phyloP scores from a whole-genome alignment of 352 stramenopile species.

The Blastocystis sp. region DNA sequence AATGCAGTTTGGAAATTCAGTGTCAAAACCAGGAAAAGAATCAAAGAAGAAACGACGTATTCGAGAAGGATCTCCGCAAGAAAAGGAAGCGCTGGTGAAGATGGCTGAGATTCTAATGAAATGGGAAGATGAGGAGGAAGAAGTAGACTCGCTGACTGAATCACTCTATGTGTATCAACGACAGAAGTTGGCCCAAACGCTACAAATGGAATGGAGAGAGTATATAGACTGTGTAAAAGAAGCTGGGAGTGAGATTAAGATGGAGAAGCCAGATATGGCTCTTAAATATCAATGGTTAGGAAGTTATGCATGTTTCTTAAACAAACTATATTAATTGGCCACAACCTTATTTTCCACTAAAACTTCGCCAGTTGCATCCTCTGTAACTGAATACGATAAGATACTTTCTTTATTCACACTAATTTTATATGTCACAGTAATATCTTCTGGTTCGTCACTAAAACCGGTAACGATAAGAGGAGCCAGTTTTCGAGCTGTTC shows the following conservation, averaged over 20 bases:
- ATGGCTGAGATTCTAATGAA: constrained; percentile 12
- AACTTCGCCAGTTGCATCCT: neutral
- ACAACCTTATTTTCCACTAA: neutral
- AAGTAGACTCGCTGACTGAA: neutral
- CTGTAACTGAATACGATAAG: neutral
- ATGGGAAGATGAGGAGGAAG: neutral
- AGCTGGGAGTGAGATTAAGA: neutral
- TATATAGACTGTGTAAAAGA: neutral
- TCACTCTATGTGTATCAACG: neutral
- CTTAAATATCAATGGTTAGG: neutral
- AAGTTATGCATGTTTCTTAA: neutral
- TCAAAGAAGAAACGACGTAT: constrained; percentile 31
- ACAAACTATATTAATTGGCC: neutral
- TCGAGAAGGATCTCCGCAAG: constrained; percentile 3
- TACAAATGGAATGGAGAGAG: neutral
- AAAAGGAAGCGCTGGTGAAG: constrained; percentile 30
- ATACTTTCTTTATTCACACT: neutral
- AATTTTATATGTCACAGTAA: neutral
- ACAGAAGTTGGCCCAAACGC: neutral
- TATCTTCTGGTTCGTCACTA: neutral
- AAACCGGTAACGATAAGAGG: neutral
- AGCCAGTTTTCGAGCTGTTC: neutral
- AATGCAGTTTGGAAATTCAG: constrained; percentile 30
- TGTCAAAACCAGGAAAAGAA: neutral
- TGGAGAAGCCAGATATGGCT: neutral